Evolutionary conservation across 2,329 filamentous ascomycete genomes (phyloP).

Genomic region (Fusarium sp.): DNA sequence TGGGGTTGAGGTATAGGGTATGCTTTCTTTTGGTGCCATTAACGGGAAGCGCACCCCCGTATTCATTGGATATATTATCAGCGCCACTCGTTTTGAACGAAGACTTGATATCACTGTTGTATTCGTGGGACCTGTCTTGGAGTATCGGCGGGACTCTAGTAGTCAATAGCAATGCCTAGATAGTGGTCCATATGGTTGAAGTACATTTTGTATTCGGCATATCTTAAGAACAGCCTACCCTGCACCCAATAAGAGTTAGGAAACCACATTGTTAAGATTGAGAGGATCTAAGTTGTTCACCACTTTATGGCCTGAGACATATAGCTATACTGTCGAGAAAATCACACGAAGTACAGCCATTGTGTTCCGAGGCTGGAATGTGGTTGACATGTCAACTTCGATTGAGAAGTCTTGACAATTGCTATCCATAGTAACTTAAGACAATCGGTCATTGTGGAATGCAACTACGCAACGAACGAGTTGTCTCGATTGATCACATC

Average conservation of each 20-base stretch:
- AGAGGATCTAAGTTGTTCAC: not conserved
- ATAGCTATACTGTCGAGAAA: too few species aligned
- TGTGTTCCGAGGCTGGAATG: not conserved
- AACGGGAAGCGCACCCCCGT: not conserved
- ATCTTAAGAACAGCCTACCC: not conserved
- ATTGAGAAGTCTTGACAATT: not conserved
- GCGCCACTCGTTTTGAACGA: too few species aligned
- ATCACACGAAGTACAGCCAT: too few species aligned
- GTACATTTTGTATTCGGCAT: not conserved
- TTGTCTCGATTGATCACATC: not conserved
- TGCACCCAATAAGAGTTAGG: not conserved
- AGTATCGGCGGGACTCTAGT: not conserved
- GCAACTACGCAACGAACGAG: not conserved
- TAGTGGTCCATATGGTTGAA: not conserved
- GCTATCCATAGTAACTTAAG: not conserved
- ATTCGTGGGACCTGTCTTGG: too few species aligned
- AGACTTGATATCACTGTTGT: too few species aligned
- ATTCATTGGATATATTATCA: too few species aligned
- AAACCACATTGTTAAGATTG: not conserved
- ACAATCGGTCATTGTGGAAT: slow-evolving; percentile 13
- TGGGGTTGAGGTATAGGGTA: not conserved
- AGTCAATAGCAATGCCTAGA: not conserved
- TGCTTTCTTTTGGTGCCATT: too few species aligned
- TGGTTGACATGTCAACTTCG: not conserved
- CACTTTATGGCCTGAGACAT: not conserved